Conservation (phyloP, 495 filamentous ascomycete species). For the Podospora pseudoanserina region DNA sequence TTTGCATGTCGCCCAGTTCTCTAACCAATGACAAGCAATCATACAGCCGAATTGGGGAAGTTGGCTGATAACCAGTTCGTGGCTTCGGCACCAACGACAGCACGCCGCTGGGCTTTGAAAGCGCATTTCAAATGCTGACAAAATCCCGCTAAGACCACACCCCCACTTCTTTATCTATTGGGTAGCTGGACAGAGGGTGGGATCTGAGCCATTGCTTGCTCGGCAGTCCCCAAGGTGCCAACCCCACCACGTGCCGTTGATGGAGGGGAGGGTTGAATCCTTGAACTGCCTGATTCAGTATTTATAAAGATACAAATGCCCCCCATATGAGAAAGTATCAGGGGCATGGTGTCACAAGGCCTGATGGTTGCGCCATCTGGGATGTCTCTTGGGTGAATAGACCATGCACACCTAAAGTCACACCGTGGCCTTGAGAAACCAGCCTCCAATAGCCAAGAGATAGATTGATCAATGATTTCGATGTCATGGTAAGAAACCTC, state of each 20-base stretch:
- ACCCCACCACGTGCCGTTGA: neutral
- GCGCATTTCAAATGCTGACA: slow-evolving; percentile 20
- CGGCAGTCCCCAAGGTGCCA: neutral
- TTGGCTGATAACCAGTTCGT: neutral
- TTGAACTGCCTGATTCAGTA: neutral
- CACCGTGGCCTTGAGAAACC: too few relatives aligned
- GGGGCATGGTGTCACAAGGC: too few relatives aligned
- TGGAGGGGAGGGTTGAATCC: too few relatives aligned
- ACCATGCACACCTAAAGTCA: too few relatives aligned
- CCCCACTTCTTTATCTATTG: neutral
- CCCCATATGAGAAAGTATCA: too few relatives aligned
- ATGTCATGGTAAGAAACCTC: too few relatives aligned
- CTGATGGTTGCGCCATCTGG: too few relatives aligned
- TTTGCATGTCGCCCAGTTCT: neutral
- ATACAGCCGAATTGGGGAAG: neutral
- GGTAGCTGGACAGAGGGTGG: too few relatives aligned
- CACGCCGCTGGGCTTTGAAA: neutral
- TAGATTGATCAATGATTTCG: too few relatives aligned
- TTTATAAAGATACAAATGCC: neutral
- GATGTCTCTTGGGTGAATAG: too few relatives aligned
- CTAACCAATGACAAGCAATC: neutral
- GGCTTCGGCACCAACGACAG: neutral
- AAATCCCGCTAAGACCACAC: neutral
- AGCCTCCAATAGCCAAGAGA: too few relatives aligned
- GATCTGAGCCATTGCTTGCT: neutral